Evolutionary conservation across 129 eudicot species (phyloP).

Genomic region (Tanacetum coccineum): DNA sequence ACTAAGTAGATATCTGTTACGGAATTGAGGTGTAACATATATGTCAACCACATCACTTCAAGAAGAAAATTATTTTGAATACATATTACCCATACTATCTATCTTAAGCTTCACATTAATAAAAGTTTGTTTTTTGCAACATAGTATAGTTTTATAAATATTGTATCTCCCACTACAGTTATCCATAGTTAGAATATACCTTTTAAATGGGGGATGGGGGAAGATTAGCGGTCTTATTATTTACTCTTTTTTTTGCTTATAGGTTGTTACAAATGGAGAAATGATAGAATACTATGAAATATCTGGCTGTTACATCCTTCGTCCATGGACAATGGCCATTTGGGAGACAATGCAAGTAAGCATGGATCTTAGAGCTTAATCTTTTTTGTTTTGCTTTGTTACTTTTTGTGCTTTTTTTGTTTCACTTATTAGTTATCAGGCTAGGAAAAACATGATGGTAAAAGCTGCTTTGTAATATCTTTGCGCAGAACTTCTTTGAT

Average conservation of each 20-base stretch:
- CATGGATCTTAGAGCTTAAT: constrained; percentile 14
- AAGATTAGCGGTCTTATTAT: no score
- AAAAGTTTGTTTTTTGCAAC: no score
- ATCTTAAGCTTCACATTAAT: no score
- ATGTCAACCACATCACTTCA: no score
- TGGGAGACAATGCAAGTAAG: constrained; percentile 84
- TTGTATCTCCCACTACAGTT: no score
- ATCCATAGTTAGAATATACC: no score
- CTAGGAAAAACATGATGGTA: neutral
- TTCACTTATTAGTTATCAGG: neutral
- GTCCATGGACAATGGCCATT: constrained; percentile 81
- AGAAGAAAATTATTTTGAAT: no score
- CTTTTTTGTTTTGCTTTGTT: neutral
- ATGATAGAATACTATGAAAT: constrained; percentile 84
- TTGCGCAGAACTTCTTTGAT: constrained; percentile 62
- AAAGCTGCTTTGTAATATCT: neutral
- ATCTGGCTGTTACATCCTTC: constrained; percentile 74
- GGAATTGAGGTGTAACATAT: no score
- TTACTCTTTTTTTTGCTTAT: neutral
- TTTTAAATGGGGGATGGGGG: no score
- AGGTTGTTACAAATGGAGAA: constrained; percentile 78
- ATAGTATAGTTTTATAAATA: no score
- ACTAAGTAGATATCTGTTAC: no score
- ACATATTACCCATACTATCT: no score
- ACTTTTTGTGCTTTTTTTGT: neutral